Conservation (phyloP, 1,139 yeast species). For the Schizosaccharomyces versatilis region DNA sequence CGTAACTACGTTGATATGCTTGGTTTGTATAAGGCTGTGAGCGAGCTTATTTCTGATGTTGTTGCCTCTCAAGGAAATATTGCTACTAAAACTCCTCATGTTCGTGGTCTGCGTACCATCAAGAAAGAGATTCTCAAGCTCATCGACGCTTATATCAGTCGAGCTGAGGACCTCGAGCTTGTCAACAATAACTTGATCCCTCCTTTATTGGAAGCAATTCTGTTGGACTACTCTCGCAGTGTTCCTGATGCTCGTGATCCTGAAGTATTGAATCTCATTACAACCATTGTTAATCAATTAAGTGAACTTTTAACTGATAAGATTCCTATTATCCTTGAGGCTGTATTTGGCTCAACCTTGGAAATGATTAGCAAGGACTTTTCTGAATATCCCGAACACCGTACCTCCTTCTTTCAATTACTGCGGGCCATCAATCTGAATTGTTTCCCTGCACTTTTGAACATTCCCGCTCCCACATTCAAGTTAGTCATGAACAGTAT, state of each 20-base stretch:
- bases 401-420: slow-evolving; percentile 83
- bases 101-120: slow-evolving; percentile 83
- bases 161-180: slow-evolving; percentile 70
- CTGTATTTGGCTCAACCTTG: slow-evolving; percentile 82
- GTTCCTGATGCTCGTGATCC: slow-evolving; percentile 97
- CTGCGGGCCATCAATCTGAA: slow-evolving; percentile 68
- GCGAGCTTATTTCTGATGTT: slow-evolving; percentile 63
- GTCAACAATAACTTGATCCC: slow-evolving; percentile 67
- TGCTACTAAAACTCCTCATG: slow-evolving; percentile 88
- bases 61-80: slow-evolving; percentile 58
- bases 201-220: slow-evolving; percentile 63
- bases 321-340: slow-evolving; percentile 65
- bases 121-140: slow-evolving; percentile 82
- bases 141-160: slow-evolving; percentile 69
- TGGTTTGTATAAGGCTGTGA: slow-evolving; percentile 70
- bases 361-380: slow-evolving; percentile 90
- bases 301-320: slow-evolving; percentile 72
- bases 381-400: slow-evolving; percentile 90
- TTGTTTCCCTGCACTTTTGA: slow-evolving; percentile 66
- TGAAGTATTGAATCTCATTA: slow-evolving; percentile 85
- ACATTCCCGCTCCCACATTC: slow-evolving; percentile 81
- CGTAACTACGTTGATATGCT: slow-evolving; percentile 75
- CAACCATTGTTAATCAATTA: slow-evolving; percentile 67
- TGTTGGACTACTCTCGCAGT: slow-evolving; percentile 70
- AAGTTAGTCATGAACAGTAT: slow-evolving; percentile 81